These are phyloP conservation scores for Ophiostoma fasciatum DNA, from an alignment of 2,329 filamentous ascomycete genomes.

Conservation along the genomic window DNA sequence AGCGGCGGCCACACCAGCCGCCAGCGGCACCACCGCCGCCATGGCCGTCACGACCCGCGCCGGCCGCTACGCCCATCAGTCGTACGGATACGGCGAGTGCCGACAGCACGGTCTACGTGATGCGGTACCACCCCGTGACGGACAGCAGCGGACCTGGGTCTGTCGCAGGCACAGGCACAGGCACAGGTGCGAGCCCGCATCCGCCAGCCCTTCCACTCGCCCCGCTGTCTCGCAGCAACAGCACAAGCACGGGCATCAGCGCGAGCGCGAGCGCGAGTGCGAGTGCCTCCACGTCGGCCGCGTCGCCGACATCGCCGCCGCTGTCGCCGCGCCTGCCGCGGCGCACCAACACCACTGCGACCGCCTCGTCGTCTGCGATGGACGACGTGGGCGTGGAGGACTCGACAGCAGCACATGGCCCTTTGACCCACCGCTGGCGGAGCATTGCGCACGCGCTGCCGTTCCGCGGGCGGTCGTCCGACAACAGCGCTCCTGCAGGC, in stretches of 20 bases:
- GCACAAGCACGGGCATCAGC: constrained; percentile 6
- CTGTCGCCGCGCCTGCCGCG: too few species aligned
- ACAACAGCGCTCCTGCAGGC: too few species aligned
- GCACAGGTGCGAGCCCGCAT: too few species aligned
- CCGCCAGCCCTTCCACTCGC: too few species aligned
- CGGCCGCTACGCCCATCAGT: constrained; percentile 41
- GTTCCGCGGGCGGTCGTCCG: constrained; percentile 12
- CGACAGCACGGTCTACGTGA: constrained; percentile 48
- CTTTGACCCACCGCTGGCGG: constrained; percentile 19
- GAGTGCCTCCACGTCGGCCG: constrained; percentile 6
- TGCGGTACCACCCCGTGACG: constrained; percentile 44
- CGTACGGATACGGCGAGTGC: constrained; percentile 48
- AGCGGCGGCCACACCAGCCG: too few species aligned
- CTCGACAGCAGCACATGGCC: too few species aligned
- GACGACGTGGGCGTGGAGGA: too few species aligned
- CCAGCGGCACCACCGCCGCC: constrained; percentile 11
- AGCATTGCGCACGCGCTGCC: constrained; percentile 18
- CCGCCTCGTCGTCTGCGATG: too few species aligned
- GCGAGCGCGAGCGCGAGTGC: constrained; percentile 5
- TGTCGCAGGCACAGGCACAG: not conserved
- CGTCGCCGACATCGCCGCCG: constrained; percentile 19
- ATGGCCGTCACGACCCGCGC: constrained; percentile 41
- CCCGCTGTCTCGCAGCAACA: constrained; percentile 9
- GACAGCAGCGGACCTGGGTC: constrained; percentile 22
- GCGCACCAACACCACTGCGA: too few species aligned